phyloP scores from a whole-genome alignment of 495 filamentous ascomycete genomes.

The Xylaria sp. region DNA sequence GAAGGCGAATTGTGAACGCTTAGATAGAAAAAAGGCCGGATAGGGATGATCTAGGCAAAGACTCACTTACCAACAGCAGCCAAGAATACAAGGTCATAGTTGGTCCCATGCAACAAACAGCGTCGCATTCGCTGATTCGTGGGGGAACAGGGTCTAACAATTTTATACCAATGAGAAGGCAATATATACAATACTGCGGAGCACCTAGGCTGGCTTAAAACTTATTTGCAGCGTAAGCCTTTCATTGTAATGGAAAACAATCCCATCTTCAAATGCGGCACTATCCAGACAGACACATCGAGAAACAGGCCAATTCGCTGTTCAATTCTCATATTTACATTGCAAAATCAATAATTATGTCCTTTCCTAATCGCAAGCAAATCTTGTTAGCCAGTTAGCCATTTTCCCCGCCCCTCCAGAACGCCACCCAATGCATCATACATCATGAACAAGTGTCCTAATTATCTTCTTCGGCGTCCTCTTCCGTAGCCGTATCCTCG shows the following conservation, averaged over 20 bases:
- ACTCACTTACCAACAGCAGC: not conserved
- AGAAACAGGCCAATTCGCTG: not conserved
- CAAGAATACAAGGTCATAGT: not conserved
- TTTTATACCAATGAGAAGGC: conserved; percentile 4
- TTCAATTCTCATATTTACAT: conserved; percentile 1
- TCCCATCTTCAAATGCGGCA: not conserved
- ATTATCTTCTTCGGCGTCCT: conserved; percentile 47
- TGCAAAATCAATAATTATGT: conserved; percentile 7
- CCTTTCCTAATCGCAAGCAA: conserved; percentile 9
- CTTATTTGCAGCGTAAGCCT: not conserved
- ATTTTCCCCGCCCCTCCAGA: conserved; percentile 18
- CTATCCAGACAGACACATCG: too few species aligned
- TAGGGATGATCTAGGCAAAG: not conserved
- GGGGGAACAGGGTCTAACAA: not conserved
- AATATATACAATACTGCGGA: not conserved
- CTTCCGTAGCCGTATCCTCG: conserved; percentile 58
- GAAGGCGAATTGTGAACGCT: not conserved
- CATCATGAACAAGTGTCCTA: conserved; percentile 27
- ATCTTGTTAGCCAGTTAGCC: conserved; percentile 22
- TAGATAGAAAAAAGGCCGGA: not conserved
- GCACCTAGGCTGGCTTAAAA: not conserved
- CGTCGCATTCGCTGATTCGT: conserved; percentile 9
- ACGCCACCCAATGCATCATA: conserved; percentile 29
- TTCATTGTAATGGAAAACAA: not conserved
- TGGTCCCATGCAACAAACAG: not conserved